Evolutionary conservation across 2,329 filamentous ascomycete genomes (phyloP), one percentile per base, ranked within the genome.

Genomic region (Annulohypoxylon truncatum): DNA sequence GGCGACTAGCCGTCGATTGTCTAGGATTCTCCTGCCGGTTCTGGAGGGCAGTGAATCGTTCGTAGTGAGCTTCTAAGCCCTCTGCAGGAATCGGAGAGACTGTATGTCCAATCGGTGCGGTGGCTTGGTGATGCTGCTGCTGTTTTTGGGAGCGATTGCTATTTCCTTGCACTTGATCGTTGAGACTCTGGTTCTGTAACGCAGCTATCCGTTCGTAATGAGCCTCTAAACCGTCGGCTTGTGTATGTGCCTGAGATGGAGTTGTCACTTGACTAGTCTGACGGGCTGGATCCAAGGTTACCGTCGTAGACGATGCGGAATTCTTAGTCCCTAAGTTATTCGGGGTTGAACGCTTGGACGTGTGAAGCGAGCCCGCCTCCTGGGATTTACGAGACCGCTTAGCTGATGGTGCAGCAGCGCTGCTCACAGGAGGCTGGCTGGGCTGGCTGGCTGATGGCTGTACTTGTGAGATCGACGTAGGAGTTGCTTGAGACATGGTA

Each of bases 301-400:
- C 40, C n/a, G 66, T 50, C 6, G 57, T 29, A 26, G 74, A 65
- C 18, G 66, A 51, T 22, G 58, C 35, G 12, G 73, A 35, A 48
- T 64, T 59, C 61, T 74, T 74, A 35, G 68, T 63, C 33, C 48
- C 67, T 18, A 71, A 64, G 50, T 13, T 74, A 53, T 67, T 73
- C 9, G 68, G 71, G 20, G 71, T 73, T 15, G 71, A 67, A 3
- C 73, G 72, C 52, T 72, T 75, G 13, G 64, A 67, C 15, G 61
- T 65, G 31, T 67, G 61, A n/a, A 69, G 44, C 20, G 67, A 55
- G 10, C 62, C 70, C 4, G 73, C 53, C 29, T 76, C 74, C 33
- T 77, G 75, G 7, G 74, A 72, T 51, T 77, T 77, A 46, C 75
- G 76, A 24, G 72, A 56, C 40, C 74, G 75, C 55, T 77, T 77